phyloP scores from a whole-genome alignment of 2,329 filamentous ascomycete species.

The Cladobotryum mycophilum region DNA sequence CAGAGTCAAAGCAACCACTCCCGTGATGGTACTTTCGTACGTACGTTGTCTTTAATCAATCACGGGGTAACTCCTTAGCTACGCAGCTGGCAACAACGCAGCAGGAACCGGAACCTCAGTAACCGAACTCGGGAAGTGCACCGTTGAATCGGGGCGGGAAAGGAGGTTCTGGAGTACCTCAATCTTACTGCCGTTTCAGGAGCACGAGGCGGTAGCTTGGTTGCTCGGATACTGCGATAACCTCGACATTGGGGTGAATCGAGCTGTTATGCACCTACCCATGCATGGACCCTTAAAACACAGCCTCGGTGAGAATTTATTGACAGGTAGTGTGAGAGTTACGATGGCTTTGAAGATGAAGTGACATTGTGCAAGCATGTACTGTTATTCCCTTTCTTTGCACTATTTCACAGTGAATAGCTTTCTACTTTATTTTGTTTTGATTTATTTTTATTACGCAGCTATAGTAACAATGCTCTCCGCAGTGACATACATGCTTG shows the following conservation, averaged over 20 bases:
- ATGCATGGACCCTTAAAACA: no score
- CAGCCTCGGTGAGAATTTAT: no score
- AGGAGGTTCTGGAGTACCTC: not conserved
- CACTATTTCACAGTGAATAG: no score
- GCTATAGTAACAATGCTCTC: no score
- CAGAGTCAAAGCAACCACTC: not conserved
- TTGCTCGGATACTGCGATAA: not conserved
- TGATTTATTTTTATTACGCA: no score
- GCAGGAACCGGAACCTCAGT: conserved; percentile 3
- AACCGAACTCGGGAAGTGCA: conserved; percentile 4
- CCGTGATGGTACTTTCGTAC: not conserved
- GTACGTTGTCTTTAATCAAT: conserved; percentile 1
- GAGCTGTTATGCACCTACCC: conserved; percentile 6
- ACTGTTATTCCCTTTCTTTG: no score
- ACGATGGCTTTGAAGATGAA: no score
- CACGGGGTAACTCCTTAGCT: not conserved
- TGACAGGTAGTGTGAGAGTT: no score
- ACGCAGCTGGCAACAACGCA: not conserved
- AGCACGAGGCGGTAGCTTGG: not conserved
- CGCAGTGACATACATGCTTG: no score
- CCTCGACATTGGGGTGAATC: not conserved
- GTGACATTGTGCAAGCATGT: no score
- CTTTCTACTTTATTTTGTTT: no score
- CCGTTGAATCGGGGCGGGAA: conserved; percentile 7
- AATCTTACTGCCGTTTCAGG: not conserved